Base-by-base conservation (phyloP, 176 grass and related monocot genomes). In the Hsuehochloa calcarea region DNA sequence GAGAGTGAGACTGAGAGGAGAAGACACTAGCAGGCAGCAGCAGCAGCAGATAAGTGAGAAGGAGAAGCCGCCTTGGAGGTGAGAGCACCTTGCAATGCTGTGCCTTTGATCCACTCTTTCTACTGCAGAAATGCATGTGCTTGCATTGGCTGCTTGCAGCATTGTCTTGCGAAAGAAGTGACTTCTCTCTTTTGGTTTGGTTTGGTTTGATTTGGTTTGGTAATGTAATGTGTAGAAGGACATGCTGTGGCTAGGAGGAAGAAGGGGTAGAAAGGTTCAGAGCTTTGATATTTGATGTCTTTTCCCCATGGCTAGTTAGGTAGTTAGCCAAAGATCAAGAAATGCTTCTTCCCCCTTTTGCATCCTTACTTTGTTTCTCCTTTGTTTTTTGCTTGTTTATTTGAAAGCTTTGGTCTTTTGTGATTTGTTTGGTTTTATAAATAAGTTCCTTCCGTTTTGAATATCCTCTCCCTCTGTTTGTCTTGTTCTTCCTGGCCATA, bases 61-160 rank as follows among this genome's bases (percentile, higher is more conserved):
- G 40, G 2, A 40, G 65, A 46, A 52, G 65, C 56, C 65, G 58
- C 4, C 7, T 62, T 19, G n/a, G 81, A 54, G 88, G 83, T 86
- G 64, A 86, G 71, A 27, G 13, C 82, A 11, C 45, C 43, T 5
- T 16, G 65, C 80, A 76, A 60, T 62, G 62, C n/a, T 3, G 31
- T 52, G 2, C 51, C 51, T 52, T 77, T 3, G 70, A 61, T 89
- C 63, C 82, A 0, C 61, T 34, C 26, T 73, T 74, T 31, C 74
- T 8, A 8, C 5, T 27, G 15, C 3, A 9, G 49, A 75, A 10
- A 27, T 69, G 87, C 68, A 0, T 51, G 41, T 37, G 26, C 47
- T 80, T 79, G 72, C 0, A 0, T 25, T 51, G 47, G 10, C 13
- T 22, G 3, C 25, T 26, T 5, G 59, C 15, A 8, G 19, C 10